Percentiles rank a stretch among this genome's conserved stretches.
phyloP scores from a whole-genome alignment of 2,329 filamentous ascomycete species.

The Coniella vitis region DNA sequence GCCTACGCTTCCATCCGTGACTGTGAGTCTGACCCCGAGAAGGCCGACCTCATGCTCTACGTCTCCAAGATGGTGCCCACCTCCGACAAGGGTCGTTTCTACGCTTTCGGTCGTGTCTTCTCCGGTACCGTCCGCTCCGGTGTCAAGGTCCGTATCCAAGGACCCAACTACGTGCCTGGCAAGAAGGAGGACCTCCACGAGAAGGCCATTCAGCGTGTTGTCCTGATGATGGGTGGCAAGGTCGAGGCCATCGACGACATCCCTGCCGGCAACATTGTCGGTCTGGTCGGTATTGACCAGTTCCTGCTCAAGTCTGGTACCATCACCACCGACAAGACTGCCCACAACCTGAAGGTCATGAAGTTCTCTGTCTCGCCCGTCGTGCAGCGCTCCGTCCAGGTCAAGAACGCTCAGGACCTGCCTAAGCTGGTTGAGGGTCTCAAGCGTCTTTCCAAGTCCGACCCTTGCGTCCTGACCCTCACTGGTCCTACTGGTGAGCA shows the following conservation, averaged over 20 bases:
- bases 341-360: slow-evolving; percentile 99
- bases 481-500: slow-evolving; percentile 95
- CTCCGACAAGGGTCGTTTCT: slow-evolving; percentile 99
- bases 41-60: slow-evolving; percentile 99
- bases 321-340: slow-evolving; percentile 91
- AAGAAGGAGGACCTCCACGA: slow-evolving; percentile 99
- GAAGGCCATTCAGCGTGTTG: slow-evolving; percentile 99
- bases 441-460: slow-evolving; percentile 99
- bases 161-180: slow-evolving; percentile 95
- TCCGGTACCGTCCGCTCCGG: slow-evolving; percentile 95
- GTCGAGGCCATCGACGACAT: slow-evolving; percentile 99
- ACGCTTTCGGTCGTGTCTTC: slow-evolving; percentile 99
- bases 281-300: slow-evolving; percentile 98
- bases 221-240: slow-evolving; percentile 99
- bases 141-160: slow-evolving; percentile 99
- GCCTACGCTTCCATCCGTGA: slow-evolving; percentile 94
- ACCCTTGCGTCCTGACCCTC: slow-evolving; percentile 90
- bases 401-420: slow-evolving; percentile 99
- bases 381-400: slow-evolving; percentile 96
- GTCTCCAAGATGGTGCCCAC: slow-evolving; percentile 99
- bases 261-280: slow-evolving; percentile 98
- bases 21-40: slow-evolving; percentile 68
- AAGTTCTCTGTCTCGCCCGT: slow-evolving; percentile 99
- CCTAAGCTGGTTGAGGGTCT: slow-evolving; percentile 99
- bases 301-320: slow-evolving; percentile 99